These are phyloP conservation scores for Aureobasidium musti DNA, from an alignment of 2,329 filamentous ascomycete genomes.

Conservation along the genomic window DNA sequence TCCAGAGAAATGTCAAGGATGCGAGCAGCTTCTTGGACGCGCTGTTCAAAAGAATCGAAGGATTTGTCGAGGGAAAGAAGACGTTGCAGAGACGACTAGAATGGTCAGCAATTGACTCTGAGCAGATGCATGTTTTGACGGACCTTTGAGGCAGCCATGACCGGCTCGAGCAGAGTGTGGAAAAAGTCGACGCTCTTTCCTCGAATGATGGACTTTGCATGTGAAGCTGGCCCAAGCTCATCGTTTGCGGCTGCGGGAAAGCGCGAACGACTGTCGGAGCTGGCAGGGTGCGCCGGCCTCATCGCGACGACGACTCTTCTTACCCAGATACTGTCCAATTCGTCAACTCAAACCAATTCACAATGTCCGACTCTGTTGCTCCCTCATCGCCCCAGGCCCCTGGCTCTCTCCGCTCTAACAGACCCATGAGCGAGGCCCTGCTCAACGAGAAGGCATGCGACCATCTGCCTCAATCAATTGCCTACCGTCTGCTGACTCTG, in stretches of 20 bases:
- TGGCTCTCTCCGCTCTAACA: slow-evolving; percentile 64
- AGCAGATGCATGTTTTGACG: neutral
- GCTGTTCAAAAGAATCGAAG: slow-evolving; percentile 42
- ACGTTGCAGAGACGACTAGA: slow-evolving; percentile 39
- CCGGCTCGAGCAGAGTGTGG: slow-evolving; percentile 5
- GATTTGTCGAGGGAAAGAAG: slow-evolving; percentile 46
- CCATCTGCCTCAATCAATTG: slow-evolving; percentile 10
- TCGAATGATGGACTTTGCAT: slow-evolving; percentile 24
- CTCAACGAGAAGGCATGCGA: slow-evolving; percentile 92
- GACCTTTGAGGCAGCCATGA: slow-evolving; percentile 26
- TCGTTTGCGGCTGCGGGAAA: slow-evolving; percentile 18
- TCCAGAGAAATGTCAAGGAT: slow-evolving; percentile 41
- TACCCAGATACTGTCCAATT: neutral
- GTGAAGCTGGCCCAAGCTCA: slow-evolving; percentile 28
- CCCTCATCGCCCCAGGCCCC: slow-evolving; percentile 61
- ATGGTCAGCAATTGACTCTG: neutral
- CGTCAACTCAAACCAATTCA: slow-evolving; percentile 36
- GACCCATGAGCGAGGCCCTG: slow-evolving; percentile 93
- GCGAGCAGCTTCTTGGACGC: slow-evolving; percentile 46
- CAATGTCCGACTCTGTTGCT: slow-evolving; percentile 59
- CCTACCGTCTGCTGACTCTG: slow-evolving; percentile 30
- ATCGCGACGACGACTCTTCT: slow-evolving; percentile 18
- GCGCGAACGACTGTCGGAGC: slow-evolving; percentile 26
- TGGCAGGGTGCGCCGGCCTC: neutral
- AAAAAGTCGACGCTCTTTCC: slow-evolving; percentile 21